Evolutionary conservation across 2,329 filamentous ascomycete species (phyloP).

Genomic region (Laburnicola sp.): DNA sequence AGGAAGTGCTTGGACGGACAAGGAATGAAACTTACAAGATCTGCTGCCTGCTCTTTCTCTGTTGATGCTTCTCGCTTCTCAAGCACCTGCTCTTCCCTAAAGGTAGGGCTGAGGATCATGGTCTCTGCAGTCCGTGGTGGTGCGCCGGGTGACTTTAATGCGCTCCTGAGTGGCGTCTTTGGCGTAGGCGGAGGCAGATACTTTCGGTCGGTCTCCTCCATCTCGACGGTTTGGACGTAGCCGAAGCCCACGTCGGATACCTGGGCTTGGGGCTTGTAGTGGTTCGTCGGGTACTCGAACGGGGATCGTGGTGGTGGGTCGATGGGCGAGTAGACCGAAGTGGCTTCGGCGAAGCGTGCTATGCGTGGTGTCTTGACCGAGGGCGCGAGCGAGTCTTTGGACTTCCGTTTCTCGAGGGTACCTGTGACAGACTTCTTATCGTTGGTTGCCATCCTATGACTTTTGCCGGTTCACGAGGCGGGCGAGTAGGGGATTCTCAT

Average conservation of each 20-base stretch:
- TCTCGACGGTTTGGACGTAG: conserved; percentile 69
- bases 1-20: conserved; percentile 22
- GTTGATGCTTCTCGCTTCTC: conserved; percentile 82
- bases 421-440: conserved; percentile 49
- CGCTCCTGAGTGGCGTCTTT: conserved; percentile 83
- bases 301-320: conserved; percentile 54
- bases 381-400: conserved; percentile 44
- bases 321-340: conserved; percentile 75
- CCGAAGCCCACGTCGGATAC: conserved; percentile 90
- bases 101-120: conserved; percentile 88
- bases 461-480: conserved; percentile 35
- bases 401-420: conserved; percentile 47
- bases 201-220: conserved; percentile 54
- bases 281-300: conserved; percentile 58
- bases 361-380: conserved; percentile 68
- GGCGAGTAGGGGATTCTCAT: conserved; percentile 38
- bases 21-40: conserved; percentile 69
- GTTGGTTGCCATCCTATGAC: conserved; percentile 52
- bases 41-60: conserved; percentile 83
- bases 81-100: conserved; percentile 80
- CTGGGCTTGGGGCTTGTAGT: conserved; percentile 65
- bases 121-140: conserved; percentile 67
- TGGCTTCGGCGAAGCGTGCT: conserved; percentile 80
- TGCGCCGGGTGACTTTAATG: conserved; percentile 83
- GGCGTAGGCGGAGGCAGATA: conserved; percentile 63